Conservation (phyloP, 257 asterid genomes). For the Plantago major region DNA sequence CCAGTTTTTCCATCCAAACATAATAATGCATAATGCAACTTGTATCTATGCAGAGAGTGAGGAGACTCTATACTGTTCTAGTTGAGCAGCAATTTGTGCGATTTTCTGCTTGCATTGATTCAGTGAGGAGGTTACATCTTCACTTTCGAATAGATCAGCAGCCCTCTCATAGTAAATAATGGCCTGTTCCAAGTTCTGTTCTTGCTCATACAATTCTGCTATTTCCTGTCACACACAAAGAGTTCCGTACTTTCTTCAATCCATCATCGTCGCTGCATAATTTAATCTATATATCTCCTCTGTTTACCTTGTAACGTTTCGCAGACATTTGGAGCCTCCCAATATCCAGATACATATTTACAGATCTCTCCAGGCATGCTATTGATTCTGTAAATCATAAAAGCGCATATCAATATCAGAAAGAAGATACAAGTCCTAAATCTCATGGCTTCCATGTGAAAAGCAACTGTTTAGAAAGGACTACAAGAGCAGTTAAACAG, state of each 20-base stretch:
- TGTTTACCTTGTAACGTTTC: conserved; percentile 79
- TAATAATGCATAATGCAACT: neutral
- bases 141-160: conserved; percentile 85
- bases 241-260: neutral
- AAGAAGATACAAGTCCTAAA: neutral
- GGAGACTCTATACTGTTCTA: conserved; percentile 73
- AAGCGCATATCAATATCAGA: conserved; percentile 10
- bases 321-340: conserved; percentile 88
- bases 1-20: no score
- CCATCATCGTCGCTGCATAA: neutral
- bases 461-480: conserved; percentile 3
- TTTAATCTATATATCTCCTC: neutral
- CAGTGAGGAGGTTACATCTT: conserved; percentile 75
- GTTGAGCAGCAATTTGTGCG: conserved; percentile 82
- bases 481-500: no score
- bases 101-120: conserved; percentile 91
- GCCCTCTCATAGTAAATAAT: conserved; percentile 74
- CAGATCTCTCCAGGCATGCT: conserved; percentile 73
- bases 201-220: conserved; percentile 83
- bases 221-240: conserved; percentile 57
- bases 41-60: neutral
- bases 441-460: conserved; percentile 5
- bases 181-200: conserved; percentile 72
- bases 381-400: conserved; percentile 62
- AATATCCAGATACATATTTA: conserved; percentile 70